phyloP scores from a whole-genome alignment of 2,329 filamentous ascomycete genomes.

The Chaetothyriales sp. region DNA sequence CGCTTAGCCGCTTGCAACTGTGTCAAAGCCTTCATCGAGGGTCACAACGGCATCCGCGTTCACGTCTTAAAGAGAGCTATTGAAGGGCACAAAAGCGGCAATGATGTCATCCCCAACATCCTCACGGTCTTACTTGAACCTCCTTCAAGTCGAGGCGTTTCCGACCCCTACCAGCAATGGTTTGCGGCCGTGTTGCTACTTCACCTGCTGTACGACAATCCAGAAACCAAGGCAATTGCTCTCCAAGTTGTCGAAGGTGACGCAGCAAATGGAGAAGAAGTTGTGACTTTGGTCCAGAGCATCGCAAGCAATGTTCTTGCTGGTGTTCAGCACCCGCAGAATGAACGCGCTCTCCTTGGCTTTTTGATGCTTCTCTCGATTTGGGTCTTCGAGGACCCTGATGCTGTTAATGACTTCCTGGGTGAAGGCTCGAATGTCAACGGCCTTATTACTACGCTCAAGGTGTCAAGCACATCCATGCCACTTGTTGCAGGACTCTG shows the following conservation, averaged over 20 bases:
- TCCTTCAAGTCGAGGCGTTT: constrained; percentile 44
- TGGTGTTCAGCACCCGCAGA: constrained; percentile 60
- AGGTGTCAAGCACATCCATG: constrained; percentile 46
- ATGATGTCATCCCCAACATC: constrained; percentile 76
- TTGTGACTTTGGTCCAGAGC: constrained; percentile 84
- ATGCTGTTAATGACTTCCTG: constrained; percentile 84
- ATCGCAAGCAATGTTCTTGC: constrained; percentile 75
- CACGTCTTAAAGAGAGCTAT: constrained; percentile 85
- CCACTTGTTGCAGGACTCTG: constrained; percentile 67
- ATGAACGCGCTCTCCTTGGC: constrained; percentile 65
- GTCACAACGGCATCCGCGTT: constrained; percentile 64
- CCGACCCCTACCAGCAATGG: constrained; percentile 78
- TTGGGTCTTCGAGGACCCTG: constrained; percentile 85
- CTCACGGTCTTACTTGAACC: constrained; percentile 67
- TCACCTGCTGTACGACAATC: constrained; percentile 69
- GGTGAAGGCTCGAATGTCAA: constrained; percentile 88
- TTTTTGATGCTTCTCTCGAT: constrained; percentile 80
- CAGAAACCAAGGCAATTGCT: constrained; percentile 62
- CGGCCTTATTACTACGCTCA: constrained; percentile 62
- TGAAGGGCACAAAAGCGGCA: constrained; percentile 63
- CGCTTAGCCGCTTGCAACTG: constrained; percentile 78
- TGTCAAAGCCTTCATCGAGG: constrained; percentile 80
- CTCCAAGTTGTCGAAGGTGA: constrained; percentile 82
- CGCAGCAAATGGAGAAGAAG: constrained; percentile 77
- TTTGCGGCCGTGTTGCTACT: constrained; percentile 79